phyloP scores from a whole-genome alignment of 108 stramenopile genomes.

The Skeletonema costatum region DNA sequence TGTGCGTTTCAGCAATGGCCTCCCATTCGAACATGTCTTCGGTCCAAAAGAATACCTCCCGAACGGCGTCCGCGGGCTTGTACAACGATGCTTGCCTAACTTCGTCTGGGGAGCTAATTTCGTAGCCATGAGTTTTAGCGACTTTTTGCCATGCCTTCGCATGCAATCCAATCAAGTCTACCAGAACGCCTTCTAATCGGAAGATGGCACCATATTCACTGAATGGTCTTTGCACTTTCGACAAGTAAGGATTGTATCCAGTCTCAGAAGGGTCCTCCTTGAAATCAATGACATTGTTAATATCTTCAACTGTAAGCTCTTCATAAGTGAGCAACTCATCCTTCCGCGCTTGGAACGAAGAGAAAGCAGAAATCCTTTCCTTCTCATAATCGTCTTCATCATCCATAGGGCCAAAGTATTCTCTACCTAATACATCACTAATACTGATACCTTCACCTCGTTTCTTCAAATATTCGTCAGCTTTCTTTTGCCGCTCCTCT shows the following conservation, averaged over 20 bases:
- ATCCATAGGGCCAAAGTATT: constrained; percentile 47
- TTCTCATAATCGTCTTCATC: constrained; percentile 54
- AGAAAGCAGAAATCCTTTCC: constrained; percentile 35
- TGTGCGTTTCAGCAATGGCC: constrained; percentile 47
- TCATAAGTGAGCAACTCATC: constrained; percentile 64
- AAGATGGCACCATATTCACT: constrained; percentile 80
- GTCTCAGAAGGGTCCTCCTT: constrained; percentile 59
- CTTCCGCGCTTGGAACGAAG: constrained; percentile 64
- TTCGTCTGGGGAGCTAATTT: constrained; percentile 52
- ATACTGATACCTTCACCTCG: constrained; percentile 27
- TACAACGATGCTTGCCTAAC: constrained; percentile 59
- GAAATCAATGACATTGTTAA: constrained; percentile 68
- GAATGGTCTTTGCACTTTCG: constrained; percentile 72
- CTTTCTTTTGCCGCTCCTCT: constrained; percentile 38
- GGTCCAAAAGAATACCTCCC: constrained; percentile 67
- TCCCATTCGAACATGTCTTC: constrained; percentile 55
- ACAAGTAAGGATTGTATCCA: constrained; percentile 67
- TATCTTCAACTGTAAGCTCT: constrained; percentile 57
- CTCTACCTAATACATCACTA: constrained; percentile 36
- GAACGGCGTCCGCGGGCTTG: constrained; percentile 63
- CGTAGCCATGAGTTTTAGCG: constrained; percentile 55
- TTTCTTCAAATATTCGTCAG: constrained; percentile 39
- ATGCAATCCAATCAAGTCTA: constrained; percentile 73
- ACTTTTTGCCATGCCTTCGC: constrained; percentile 71
- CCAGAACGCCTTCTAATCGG: constrained; percentile 75